These are phyloP conservation scores for Tetragonia tetragonoides DNA, from an alignment of 148 eudicot species.

Conservation along the genomic window DNA sequence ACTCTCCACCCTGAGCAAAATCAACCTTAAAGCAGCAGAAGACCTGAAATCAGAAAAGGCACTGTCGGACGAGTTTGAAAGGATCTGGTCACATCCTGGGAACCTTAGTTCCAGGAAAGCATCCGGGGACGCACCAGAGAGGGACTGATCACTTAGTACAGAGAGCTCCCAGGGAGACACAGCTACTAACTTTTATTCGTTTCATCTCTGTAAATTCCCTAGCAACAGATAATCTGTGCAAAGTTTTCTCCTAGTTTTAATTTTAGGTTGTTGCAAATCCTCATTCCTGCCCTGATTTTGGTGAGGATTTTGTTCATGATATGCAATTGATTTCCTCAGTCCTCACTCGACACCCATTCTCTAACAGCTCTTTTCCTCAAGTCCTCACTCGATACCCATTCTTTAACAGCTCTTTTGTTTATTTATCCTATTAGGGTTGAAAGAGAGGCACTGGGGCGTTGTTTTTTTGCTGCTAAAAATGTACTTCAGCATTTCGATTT, in stretches of 20 bases:
- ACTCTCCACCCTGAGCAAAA: conserved; percentile 34
- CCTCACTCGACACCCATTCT: not conserved
- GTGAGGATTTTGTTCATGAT: conserved; percentile 21
- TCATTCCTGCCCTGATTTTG: conserved; percentile 14
- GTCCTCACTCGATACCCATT: not conserved
- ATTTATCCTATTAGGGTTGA: too few relatives aligned
- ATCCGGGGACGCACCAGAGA: conserved; percentile 32
- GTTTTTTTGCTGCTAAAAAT: too few relatives aligned
- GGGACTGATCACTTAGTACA: conserved; percentile 19
- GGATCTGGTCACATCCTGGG: conserved; percentile 36
- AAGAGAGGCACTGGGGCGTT: too few relatives aligned
- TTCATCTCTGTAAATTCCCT: conserved; percentile 30
- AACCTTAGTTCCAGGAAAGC: conserved; percentile 32
- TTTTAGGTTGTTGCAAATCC: conserved; percentile 9
- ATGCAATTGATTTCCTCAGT: conserved; percentile 11
- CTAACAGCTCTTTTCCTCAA: not conserved
- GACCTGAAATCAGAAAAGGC: conserved; percentile 23
- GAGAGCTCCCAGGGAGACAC: not conserved
- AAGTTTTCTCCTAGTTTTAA: conserved; percentile 5
- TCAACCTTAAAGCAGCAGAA: conserved; percentile 28
- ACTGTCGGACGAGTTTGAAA: conserved; percentile 27
- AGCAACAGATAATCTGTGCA: conserved; percentile 30
- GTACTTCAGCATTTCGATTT: too few relatives aligned
- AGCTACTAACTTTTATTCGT: not conserved
- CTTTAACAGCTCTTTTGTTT: too few relatives aligned